phyloP scores from a whole-genome alignment of 192 early-diverging fungal genomes.

The Obelidium mucronatum region DNA sequence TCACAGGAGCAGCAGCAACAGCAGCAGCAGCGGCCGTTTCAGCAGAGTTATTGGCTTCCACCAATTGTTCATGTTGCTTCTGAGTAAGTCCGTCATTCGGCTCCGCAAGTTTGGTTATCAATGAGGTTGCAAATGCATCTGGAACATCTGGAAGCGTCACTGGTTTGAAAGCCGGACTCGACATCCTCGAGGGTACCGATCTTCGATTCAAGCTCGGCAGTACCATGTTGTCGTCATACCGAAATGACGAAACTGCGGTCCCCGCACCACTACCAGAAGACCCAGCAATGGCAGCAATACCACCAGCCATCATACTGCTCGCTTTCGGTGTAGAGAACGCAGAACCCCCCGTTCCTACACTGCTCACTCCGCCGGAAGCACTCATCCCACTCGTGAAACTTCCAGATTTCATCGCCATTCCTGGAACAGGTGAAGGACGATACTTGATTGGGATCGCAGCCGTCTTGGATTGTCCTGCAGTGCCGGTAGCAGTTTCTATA shows the following conservation, averaged over 20 bases:
- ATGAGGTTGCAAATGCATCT: not conserved
- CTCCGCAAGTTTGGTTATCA: not conserved
- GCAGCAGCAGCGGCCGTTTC: not conserved
- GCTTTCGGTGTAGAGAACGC: not conserved
- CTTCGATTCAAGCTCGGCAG: not conserved
- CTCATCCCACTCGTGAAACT: not conserved
- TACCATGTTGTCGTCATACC: not conserved
- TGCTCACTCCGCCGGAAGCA: not conserved
- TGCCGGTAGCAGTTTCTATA: not conserved
- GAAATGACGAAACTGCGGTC: too few relatives aligned
- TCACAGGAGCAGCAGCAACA: not conserved
- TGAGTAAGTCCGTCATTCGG: not conserved
- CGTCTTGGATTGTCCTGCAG: not conserved
- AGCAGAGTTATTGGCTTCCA: not conserved
- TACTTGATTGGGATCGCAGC: conserved; percentile 36
- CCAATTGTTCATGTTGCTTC: too few relatives aligned
- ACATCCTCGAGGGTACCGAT: not conserved
- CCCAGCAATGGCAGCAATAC: too few relatives aligned
- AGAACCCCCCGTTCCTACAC: not conserved
- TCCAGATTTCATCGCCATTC: not conserved
- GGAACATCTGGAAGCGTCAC: not conserved
- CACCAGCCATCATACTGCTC: too few relatives aligned
- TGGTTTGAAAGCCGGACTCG: not conserved
- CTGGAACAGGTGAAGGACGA: not conserved
- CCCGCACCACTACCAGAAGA: too few relatives aligned